Evolutionary conservation across 202 grass and related monocot genomes (phyloP), one percentile per base, ranked within the genome.

Genomic region (Musa balbisiana): DNA sequence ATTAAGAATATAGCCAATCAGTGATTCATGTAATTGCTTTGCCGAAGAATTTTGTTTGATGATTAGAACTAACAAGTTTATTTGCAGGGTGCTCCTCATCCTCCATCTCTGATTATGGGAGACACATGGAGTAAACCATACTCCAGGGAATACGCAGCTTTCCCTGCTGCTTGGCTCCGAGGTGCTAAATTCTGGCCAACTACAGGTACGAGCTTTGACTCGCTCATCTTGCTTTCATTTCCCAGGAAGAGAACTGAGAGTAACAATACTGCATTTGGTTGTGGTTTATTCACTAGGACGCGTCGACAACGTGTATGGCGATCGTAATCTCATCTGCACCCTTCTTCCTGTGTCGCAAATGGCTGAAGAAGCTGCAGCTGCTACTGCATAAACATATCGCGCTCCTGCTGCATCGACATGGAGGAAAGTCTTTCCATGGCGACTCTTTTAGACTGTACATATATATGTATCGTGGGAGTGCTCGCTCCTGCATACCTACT

Each of bases 151-250:
- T 95, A 92, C 25, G 95, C 95, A 53, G 91, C 95, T 0, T 99
- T 90, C 89, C 95, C 95, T 62, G 95, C 95, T 8, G 80, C 89
- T 10, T 99, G 95, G 95, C 88, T 99, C 50, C 91, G 91, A 50
- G 95, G 91, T 16, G 85, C 87, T 80, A 99, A 99, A 80, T 99
- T 99, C 91, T 99, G 95, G 95, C 95, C 95, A 70, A 88, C 95
- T 80, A 99, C 95, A 64, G 82, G 95, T 99, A 90, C 54, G 60
- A 9, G 1, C 14, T 27, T 17, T 27, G 0, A 10, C 87, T 10
- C 52, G 17, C 12, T 54, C 11, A 4, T 73, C 72, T 17, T 11
- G 13, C 24, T 14, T 54, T 69, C 6, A 19, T 19, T 12, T 2
- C 4, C 9, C 13, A 69, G 8, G 29, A 1, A 51, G 29, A 50